phyloP scores from a whole-genome alignment of 2,329 filamentous ascomycete genomes.

The Capronia coronata region DNA sequence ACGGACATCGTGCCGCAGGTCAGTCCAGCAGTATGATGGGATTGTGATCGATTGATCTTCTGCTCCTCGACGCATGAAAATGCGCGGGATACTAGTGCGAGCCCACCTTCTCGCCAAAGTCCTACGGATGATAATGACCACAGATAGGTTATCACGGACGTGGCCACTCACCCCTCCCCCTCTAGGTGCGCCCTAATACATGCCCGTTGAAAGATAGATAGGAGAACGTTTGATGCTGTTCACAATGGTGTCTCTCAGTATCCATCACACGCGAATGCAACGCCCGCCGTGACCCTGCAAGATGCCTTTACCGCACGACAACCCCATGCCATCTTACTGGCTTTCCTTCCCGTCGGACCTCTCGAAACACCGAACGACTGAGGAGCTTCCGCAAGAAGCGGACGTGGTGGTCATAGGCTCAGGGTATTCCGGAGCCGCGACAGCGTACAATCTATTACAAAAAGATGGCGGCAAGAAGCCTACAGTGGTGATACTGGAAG shows the following conservation, averaged over 20 bases:
- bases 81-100: too few relatives aligned
- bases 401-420: slow-evolving; percentile 46
- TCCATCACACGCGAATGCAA: neutral
- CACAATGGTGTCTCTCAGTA: neutral
- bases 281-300: neutral
- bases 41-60: too few relatives aligned
- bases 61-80: too few relatives aligned
- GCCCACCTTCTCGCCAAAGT: too few relatives aligned
- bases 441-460: slow-evolving; percentile 40
- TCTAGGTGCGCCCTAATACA: too few relatives aligned
- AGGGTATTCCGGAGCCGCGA: slow-evolving; percentile 43
- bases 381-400: slow-evolving; percentile 34
- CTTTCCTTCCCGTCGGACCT: slow-evolving; percentile 15
- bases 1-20: too few relatives aligned
- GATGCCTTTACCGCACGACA: slow-evolving; percentile 12
- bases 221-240: neutral
- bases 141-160: too few relatives aligned
- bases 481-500: slow-evolving; percentile 38
- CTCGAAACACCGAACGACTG: slow-evolving; percentile 16
- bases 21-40: too few relatives aligned
- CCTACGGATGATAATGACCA: too few relatives aligned
- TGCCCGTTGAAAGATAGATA: too few relatives aligned
- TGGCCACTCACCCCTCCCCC: too few relatives aligned
- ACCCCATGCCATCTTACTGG: slow-evolving; percentile 21
- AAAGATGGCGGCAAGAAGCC: slow-evolving; percentile 23